Evolutionary conservation across 768 basidiomycete species (phyloP).

Genomic region (Hirschioporus abietinus): DNA sequence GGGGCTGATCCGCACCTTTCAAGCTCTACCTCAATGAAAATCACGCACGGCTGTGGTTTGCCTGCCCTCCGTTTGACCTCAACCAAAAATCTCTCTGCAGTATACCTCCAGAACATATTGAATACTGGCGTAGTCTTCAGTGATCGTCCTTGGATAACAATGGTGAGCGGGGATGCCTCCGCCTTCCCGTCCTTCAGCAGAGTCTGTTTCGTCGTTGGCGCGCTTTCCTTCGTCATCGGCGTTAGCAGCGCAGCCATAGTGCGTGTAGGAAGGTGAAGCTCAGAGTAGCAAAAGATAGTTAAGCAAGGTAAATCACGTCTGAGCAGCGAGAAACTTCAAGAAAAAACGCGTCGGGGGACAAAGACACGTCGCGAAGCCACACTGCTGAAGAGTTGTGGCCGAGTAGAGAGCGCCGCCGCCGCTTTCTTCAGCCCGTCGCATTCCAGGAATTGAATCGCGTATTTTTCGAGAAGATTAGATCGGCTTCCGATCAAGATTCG

Average conservation of each 20-base stretch:
- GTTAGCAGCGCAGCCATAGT: background rate
- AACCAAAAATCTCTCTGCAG: conserved; percentile 52
- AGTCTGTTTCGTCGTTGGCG: background rate
- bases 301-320: background rate
- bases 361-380: background rate
- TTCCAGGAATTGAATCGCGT: background rate
- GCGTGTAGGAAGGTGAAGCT: background rate
- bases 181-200: background rate
- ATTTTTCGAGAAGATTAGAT: background rate
- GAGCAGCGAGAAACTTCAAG: background rate
- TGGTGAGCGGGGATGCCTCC: background rate
- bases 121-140: conserved; percentile 48
- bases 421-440: background rate
- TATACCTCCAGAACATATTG: conserved; percentile 56
- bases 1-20: background rate
- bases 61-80: conserved; percentile 50
- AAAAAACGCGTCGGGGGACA: background rate
- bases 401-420: background rate
- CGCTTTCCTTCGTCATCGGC: background rate
- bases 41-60: conserved; percentile 45
- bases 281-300: background rate
- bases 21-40: background rate
- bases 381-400: background rate
- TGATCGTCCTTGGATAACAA: conserved; percentile 29
- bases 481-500: background rate